These are phyloP conservation scores for Cercospora janseana DNA, from an alignment of 2,329 filamentous ascomycete species.

Conservation along the genomic window DNA sequence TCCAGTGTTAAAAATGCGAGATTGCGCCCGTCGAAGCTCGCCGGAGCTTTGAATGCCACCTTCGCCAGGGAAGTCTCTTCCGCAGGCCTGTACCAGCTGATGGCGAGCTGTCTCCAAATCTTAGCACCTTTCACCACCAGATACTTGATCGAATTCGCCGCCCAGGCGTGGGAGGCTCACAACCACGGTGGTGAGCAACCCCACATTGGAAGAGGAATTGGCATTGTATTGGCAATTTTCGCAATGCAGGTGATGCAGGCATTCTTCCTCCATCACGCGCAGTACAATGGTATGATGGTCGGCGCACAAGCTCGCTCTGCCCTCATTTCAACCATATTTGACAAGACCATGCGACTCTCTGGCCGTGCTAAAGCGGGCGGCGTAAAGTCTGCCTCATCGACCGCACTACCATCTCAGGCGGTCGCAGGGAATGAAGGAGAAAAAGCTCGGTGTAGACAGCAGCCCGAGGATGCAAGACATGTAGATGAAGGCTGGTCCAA, in stretches of 20 bases:
- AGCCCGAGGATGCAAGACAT: constrained; percentile 54
- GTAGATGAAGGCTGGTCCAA: constrained; percentile 88
- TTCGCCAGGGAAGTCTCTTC: constrained; percentile 82
- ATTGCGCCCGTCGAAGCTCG: constrained; percentile 55
- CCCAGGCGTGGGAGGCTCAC: constrained; percentile 68
- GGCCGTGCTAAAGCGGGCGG: constrained; percentile 84
- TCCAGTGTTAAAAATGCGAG: constrained; percentile 67
- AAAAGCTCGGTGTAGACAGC: constrained; percentile 52
- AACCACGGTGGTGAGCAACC: constrained; percentile 58
- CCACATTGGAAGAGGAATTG: constrained; percentile 71
- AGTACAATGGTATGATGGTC: constrained; percentile 88
- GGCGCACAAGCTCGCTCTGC: constrained; percentile 80
- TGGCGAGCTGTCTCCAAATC: constrained; percentile 69
- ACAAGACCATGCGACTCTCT: constrained; percentile 87
- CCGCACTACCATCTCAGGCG: constrained; percentile 38
- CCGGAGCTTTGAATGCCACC: constrained; percentile 81
- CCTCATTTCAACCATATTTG: constrained; percentile 82
- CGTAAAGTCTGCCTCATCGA: constrained; percentile 45
- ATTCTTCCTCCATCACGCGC: constrained; percentile 81
- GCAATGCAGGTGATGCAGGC: constrained; percentile 82
- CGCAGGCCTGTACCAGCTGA: constrained; percentile 73
- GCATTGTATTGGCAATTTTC: constrained; percentile 79
- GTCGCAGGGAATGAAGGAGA: constrained; percentile 51
- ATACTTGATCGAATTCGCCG: constrained; percentile 82
- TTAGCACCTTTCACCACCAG: constrained; percentile 81